Evolutionary conservation across 352 stramenopile species (phyloP).

Genomic region (Phytophthora ramorum): DNA sequence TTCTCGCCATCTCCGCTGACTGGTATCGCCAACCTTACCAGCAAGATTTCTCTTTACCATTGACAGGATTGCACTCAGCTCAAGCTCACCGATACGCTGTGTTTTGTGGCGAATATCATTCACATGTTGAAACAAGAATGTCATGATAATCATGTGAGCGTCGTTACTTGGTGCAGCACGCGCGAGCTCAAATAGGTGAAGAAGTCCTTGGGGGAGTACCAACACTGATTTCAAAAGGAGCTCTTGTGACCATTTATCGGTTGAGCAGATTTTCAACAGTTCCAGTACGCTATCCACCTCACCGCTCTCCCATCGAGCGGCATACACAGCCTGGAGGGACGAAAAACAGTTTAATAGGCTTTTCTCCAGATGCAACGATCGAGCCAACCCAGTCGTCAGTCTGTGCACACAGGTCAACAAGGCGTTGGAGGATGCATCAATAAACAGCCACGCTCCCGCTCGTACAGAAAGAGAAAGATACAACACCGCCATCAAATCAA

Average conservation of each 20-base stretch:
- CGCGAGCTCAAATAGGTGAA: slow-evolving; percentile 29
- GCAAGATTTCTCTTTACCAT: slow-evolving; percentile 24
- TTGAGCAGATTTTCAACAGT: slow-evolving; percentile 23
- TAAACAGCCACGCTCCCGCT: slow-evolving; percentile 23
- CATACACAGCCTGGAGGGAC: slow-evolving; percentile 13
- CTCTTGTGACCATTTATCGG: slow-evolving; percentile 28
- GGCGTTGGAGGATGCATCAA: slow-evolving; percentile 7
- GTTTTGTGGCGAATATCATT: slow-evolving; percentile 35
- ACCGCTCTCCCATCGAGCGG: slow-evolving; percentile 10
- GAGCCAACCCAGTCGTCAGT: slow-evolving; percentile 14
- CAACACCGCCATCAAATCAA: slow-evolving; percentile 7
- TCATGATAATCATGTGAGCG: slow-evolving; percentile 19
- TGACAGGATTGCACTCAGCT: slow-evolving; percentile 30
- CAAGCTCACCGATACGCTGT: slow-evolving; percentile 31
- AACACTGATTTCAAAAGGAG: slow-evolving; percentile 25
- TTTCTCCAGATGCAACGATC: slow-evolving; percentile 21
- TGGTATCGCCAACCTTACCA: slow-evolving; percentile 15
- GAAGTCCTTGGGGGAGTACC: slow-evolving; percentile 30
- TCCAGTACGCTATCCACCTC: slow-evolving; percentile 21
- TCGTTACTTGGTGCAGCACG: slow-evolving; percentile 5
- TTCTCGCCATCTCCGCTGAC: slow-evolving; percentile 3
- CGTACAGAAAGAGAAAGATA: slow-evolving; percentile 18
- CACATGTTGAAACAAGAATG: slow-evolving; percentile 34
- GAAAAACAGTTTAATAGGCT: slow-evolving; percentile 22
- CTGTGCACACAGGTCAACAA: slow-evolving; percentile 13